Percentiles rank a stretch among this genome's conserved stretches.
Conservation (phyloP, 139 green algal species). For the Pycnococcus provasolii region DNA sequence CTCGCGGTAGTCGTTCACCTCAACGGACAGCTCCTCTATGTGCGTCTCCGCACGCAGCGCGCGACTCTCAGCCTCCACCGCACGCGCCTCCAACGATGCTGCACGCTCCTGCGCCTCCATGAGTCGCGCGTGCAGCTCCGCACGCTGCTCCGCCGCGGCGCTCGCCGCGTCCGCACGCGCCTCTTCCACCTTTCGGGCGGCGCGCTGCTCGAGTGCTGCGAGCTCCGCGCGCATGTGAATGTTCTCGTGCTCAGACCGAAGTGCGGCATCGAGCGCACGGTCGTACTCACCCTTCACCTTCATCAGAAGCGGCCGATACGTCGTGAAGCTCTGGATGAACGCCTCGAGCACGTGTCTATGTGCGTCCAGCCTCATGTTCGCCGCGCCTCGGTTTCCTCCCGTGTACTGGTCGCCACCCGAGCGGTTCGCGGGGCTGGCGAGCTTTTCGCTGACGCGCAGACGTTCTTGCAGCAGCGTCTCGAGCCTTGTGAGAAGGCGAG, state of each 20-base stretch:
- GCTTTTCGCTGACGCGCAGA: not conserved
- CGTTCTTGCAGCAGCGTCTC: not conserved
- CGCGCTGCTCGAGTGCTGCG: conserved; percentile 32
- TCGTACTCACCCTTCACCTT: conserved; percentile 43
- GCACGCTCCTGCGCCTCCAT: conserved; percentile 24
- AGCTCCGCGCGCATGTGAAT: conserved; percentile 46
- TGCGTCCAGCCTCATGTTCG: conserved; percentile 26
- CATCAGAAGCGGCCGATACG: conserved; percentile 42
- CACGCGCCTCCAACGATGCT: not conserved
- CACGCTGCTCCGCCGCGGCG: conserved; percentile 23
- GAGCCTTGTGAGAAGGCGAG: no score
- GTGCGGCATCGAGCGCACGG: conserved; percentile 39
- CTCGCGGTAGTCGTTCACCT: not conserved
- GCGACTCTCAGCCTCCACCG: conserved; percentile 1
- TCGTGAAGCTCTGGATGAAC: conserved; percentile 51
- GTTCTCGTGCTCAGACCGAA: conserved; percentile 44
- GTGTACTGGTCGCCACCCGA: not conserved
- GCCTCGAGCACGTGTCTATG: conserved; percentile 41
- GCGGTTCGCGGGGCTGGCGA: not conserved
- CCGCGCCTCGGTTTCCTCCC: not conserved
- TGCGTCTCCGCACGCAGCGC: not conserved
- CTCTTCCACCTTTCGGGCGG: conserved; percentile 30
- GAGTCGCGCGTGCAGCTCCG: conserved; percentile 31
- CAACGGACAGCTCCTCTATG: not conserved
- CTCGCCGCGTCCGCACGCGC: conserved; percentile 23